Conservation (phyloP, 257 asterid genomes). For the Ocimum tenuiflorum region DNA sequence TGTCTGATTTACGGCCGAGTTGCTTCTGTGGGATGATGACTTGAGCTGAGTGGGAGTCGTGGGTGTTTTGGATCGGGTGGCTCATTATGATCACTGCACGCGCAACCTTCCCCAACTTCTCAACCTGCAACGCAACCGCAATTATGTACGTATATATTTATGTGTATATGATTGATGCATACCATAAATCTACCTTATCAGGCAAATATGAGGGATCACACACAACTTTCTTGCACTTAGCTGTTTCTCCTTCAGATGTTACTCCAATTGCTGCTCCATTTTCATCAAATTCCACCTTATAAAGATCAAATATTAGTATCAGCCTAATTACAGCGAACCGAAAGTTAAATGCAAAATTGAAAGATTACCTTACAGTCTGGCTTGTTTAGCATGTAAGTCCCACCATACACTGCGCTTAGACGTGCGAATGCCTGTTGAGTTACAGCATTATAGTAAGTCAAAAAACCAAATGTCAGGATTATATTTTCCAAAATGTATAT, state of each 20-base stretch:
- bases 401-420: constrained; percentile 98
- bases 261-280: constrained; percentile 77
- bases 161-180: too few species aligned
- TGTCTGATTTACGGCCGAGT: constrained; percentile 94
- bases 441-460: neutral
- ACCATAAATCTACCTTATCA: constrained; percentile 47
- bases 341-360: neutral
- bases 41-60: constrained; percentile 92
- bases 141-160: neutral
- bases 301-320: neutral
- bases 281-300: constrained; percentile 82
- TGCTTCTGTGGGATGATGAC: constrained; percentile 97
- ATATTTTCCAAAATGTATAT: neutral
- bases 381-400: constrained; percentile 96
- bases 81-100: constrained; percentile 95
- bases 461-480: neutral
- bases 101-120: constrained; percentile 81
- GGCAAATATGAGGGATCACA: constrained; percentile 87
- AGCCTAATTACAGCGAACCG: too few species aligned
- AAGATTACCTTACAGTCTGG: constrained; percentile 79
- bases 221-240: constrained; percentile 94
- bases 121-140: constrained; percentile 49
- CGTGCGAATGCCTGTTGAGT: constrained; percentile 89
- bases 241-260: constrained; percentile 98
- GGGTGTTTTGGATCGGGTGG: constrained; percentile 92